phyloP scores from a whole-genome alignment of 495 filamentous ascomycete species.

The Chaetomium fimeti region DNA sequence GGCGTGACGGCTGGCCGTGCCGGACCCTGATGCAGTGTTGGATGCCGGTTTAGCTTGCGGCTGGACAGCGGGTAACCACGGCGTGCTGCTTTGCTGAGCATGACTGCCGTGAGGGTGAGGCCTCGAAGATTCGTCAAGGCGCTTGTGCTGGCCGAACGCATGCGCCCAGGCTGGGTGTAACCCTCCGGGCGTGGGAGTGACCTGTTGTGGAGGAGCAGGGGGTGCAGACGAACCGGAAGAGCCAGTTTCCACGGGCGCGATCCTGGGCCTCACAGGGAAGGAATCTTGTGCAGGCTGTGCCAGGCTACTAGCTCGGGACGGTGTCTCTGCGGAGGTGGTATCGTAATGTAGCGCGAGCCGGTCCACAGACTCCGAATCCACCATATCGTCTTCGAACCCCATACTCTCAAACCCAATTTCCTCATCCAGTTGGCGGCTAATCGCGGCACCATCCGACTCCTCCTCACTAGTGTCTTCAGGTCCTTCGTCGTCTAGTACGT shows the following conservation, averaged over 20 bases:
- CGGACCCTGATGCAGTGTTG: too few relatives aligned
- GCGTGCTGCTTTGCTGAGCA: background rate
- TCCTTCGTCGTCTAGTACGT: constrained; percentile 20
- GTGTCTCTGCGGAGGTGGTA: background rate
- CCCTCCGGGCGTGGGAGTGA: background rate
- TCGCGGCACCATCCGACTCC: constrained; percentile 31
- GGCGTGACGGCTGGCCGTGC: background rate
- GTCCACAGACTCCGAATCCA: constrained; percentile 12
- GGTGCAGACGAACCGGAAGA: background rate
- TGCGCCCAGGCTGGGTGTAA: constrained; percentile 13
- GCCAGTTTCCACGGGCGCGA: background rate
- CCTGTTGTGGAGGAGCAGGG: background rate
- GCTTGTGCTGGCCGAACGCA: background rate
- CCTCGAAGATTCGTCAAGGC: background rate
- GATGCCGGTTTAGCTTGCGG: too few relatives aligned
- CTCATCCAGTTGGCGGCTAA: constrained; percentile 22
- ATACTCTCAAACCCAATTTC: background rate
- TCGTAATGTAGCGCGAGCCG: constrained; percentile 9
- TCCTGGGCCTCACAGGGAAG: background rate
- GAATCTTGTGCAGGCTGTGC: background rate
- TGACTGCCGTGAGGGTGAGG: background rate
- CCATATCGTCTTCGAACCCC: background rate
- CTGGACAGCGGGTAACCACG: background rate
- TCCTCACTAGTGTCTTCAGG: constrained; percentile 16
- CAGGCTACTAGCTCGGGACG: constrained; percentile 16